A percentile compares a stretch with the other conserved stretches of the same genome.
Conservation (phyloP, 2,329 filamentous ascomycete species). For the Byssothecium circinans region DNA sequence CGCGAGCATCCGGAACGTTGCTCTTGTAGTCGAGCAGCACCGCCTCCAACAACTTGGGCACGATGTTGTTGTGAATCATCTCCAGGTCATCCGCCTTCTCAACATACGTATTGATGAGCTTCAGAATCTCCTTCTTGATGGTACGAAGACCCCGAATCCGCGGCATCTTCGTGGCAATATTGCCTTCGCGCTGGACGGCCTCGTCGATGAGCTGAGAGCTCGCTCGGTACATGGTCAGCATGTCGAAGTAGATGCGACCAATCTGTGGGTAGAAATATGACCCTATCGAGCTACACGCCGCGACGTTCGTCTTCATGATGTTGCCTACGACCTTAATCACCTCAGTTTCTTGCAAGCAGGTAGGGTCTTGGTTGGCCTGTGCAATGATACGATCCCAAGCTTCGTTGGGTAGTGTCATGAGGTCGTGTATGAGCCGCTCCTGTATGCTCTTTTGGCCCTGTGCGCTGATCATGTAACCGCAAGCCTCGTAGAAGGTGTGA, state of each 20-base stretch:
- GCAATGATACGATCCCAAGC: slow-evolving; percentile 96
- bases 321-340: slow-evolving; percentile 99
- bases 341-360: slow-evolving; percentile 85
- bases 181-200: slow-evolving; percentile 81
- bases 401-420: slow-evolving; percentile 91
- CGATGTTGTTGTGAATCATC: slow-evolving; percentile 89
- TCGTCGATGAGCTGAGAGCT: slow-evolving; percentile 97
- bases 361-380: slow-evolving; percentile 80
- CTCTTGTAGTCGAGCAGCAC: slow-evolving; percentile 95
- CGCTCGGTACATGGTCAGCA: slow-evolving; percentile 98
- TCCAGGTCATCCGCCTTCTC: slow-evolving; percentile 96
- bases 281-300: slow-evolving; percentile 95
- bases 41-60: slow-evolving; percentile 91
- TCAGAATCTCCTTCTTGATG: slow-evolving; percentile 99
- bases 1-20: slow-evolving; percentile 92
- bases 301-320: slow-evolving; percentile 99
- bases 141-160: slow-evolving; percentile 92
- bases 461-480: slow-evolving; percentile 97
- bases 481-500: slow-evolving; percentile 98
- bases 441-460: slow-evolving; percentile 95
- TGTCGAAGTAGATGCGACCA: slow-evolving; percentile 94
- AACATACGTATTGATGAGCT: slow-evolving; percentile 96
- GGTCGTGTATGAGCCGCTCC: slow-evolving; percentile 83
- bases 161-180: slow-evolving; percentile 95
- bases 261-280: slow-evolving; percentile 98